Conservation (phyloP, 2,329 filamentous ascomycete species). For the Uncinocarpus reesii region DNA sequence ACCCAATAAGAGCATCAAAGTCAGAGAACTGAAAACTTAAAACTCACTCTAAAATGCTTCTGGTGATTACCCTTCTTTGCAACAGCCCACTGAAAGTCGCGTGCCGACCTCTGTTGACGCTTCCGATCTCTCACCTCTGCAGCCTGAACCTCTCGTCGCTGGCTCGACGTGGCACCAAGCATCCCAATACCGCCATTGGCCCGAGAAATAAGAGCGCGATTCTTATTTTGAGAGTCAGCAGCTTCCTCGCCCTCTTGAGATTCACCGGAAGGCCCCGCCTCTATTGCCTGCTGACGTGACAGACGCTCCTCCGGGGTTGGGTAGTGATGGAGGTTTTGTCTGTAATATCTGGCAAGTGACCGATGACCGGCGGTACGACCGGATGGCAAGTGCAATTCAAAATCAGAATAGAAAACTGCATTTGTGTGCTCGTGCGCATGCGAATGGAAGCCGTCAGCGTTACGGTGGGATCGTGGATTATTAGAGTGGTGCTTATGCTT, state of each 20-base stretch:
- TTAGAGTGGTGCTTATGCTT: constrained; percentile 65
- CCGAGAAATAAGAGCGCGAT: constrained; percentile 52
- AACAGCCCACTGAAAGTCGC: constrained; percentile 57
- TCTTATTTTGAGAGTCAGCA: constrained; percentile 22
- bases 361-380: constrained; percentile 85
- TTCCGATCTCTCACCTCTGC: constrained; percentile 61
- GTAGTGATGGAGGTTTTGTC: constrained; percentile 82
- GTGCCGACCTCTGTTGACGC: constrained; percentile 51
- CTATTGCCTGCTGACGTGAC: constrained; percentile 52
- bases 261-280: constrained; percentile 38
- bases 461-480: constrained; percentile 62
- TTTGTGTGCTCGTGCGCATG: constrained; percentile 66
- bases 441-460: constrained; percentile 68
- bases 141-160: constrained; percentile 57
- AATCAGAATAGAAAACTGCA: constrained; percentile 81
- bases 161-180: constrained; percentile 63
- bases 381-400: constrained; percentile 83
- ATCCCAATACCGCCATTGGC: constrained; percentile 66
- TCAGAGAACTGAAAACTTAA: not conserved
- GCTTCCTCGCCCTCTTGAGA: constrained; percentile 36
- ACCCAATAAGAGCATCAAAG: not conserved
- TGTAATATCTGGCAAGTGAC: constrained; percentile 75
- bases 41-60: constrained; percentile 57
- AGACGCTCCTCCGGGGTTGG: constrained; percentile 67
- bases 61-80: constrained; percentile 69